Evolutionary conservation across 1,139 yeast genomes (phyloP), one percentile per base, ranked within the genome.

Genomic region (Yamadazyma spencermartinsiae): DNA sequence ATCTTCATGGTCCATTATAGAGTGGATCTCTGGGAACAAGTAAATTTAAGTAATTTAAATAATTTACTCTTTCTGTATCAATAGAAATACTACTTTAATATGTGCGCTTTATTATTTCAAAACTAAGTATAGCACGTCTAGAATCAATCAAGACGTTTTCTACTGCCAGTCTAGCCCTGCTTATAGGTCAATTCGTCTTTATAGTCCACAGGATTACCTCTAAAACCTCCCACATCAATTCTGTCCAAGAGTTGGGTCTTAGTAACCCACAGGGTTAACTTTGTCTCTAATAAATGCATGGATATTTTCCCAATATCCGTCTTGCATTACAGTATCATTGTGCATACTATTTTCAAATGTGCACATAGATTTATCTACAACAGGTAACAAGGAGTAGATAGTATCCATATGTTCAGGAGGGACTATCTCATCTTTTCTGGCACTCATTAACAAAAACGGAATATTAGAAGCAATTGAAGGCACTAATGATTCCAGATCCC

Each of bases 331-430:
- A 0, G 96, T 87, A 54, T 87, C 95, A 56, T 89, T 89, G 56
- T 89, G 97, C 41, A 67, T 70, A 2, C 89, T 83, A 27, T 75
- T 62, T 12, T 76, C 75, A 50, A 80, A 87, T 39, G 65, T 70
- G 39, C 70, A 63, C 50, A 81, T 71, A 17, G 60, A 55, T 54
- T 82, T 83, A 23, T 60, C 58, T 2, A 57, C 50, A 24, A 77
- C 59, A 12, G 68, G 68, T 35, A 82, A 66, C 33, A 77, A 51
- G 30, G 74, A 74, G 55, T 58, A 82, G 26, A 92, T 71, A 33
- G 54, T 57, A 40, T 74, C 74, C 92, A 90, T 87, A 54, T 92
- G 98, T 1, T 50, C 50, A 0, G 96, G 95, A 1, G 98, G 98
- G 1, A 92, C 96, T 24, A 92, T 80, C 60, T 92, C 98, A 63